Evolutionary conservation across 805 yeast genomes (phyloP).

Genomic region (Candida golubevii): DNA sequence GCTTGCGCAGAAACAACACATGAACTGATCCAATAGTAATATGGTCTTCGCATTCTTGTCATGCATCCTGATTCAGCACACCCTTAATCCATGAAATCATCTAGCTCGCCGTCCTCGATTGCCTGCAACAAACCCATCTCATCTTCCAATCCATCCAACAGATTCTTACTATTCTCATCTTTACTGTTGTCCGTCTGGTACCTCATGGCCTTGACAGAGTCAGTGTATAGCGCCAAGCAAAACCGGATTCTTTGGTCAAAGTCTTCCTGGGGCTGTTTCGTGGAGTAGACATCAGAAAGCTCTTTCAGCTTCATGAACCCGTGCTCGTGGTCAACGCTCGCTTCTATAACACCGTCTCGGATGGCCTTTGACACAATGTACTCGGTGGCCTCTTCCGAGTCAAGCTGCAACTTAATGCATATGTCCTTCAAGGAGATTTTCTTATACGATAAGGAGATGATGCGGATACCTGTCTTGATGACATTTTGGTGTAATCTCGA

Average conservation of each 20-base stretch:
- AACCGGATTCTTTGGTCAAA: conserved; percentile 92
- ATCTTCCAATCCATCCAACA: conserved; percentile 33
- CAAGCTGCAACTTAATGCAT: conserved; percentile 86
- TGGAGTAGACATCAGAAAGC: conserved; percentile 78
- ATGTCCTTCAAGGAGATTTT: conserved; percentile 89
- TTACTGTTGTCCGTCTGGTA: conserved; percentile 55
- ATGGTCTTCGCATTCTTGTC: too few species aligned
- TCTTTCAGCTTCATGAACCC: conserved; percentile 93
- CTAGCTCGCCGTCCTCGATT: conserved; percentile 54
- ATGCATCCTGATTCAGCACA: too few species aligned
- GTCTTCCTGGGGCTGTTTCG: conserved; percentile 78
- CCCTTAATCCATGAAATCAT: conserved; percentile 42
- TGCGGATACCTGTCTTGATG: conserved; percentile 94
- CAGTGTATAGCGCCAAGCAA: conserved; percentile 86
- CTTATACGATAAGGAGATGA: conserved; percentile 85
- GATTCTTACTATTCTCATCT: conserved; percentile 24
- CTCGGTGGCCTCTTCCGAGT: conserved; percentile 93
- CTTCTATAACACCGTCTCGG: conserved; percentile 96
- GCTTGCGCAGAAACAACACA: too few species aligned
- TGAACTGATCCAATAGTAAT: too few species aligned
- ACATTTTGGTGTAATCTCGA: conserved; percentile 92
- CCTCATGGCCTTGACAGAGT: conserved; percentile 91
- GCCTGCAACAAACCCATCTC: conserved; percentile 43
- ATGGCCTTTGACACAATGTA: conserved; percentile 95
- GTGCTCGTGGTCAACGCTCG: conserved; percentile 81